A percentile compares a stretch with the other conserved stretches of the same genome.
Conservation (phyloP, 768 basidiomycete species). For the Tylopilus vinaceipallidus region DNA sequence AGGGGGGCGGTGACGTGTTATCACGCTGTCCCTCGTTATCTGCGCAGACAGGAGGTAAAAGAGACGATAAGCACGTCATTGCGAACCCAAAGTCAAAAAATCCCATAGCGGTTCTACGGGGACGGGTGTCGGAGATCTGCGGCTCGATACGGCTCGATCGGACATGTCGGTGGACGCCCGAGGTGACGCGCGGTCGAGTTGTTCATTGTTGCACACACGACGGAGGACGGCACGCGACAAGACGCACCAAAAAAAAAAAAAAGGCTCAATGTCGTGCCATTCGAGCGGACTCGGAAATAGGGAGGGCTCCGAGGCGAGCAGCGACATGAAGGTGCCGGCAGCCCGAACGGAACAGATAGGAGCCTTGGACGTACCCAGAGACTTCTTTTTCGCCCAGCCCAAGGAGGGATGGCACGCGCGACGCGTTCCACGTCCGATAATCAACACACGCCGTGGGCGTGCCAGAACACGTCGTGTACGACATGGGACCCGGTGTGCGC, state of each 20-base stretch:
- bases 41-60: too few species aligned
- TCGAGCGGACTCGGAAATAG: conserved; percentile 18
- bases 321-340: conserved; percentile 17
- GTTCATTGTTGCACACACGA: background rate
- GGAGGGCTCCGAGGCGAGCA: conserved; percentile 17
- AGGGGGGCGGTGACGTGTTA: conserved; percentile 15
- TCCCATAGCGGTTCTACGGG: background rate
- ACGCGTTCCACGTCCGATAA: background rate
- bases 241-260: conserved; percentile 2
- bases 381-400: conserved; percentile 9
- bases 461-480: too few species aligned
- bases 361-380: background rate
- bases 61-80: conserved; percentile 7
- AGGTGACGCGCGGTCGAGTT: background rate
- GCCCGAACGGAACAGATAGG: conserved; percentile 7
- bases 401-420: background rate
- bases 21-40: background rate
- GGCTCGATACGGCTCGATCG: background rate
- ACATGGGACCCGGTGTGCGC: too few species aligned
- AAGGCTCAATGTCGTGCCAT: background rate
- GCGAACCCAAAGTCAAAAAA: background rate
- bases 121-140: too few species aligned
- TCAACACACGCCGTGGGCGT: too few species aligned
- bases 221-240: too few species aligned
- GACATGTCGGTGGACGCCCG: background rate